Evolutionary conservation across 176 grass and related monocot species (phyloP).

Genomic region (Phoenix roebelenii): DNA sequence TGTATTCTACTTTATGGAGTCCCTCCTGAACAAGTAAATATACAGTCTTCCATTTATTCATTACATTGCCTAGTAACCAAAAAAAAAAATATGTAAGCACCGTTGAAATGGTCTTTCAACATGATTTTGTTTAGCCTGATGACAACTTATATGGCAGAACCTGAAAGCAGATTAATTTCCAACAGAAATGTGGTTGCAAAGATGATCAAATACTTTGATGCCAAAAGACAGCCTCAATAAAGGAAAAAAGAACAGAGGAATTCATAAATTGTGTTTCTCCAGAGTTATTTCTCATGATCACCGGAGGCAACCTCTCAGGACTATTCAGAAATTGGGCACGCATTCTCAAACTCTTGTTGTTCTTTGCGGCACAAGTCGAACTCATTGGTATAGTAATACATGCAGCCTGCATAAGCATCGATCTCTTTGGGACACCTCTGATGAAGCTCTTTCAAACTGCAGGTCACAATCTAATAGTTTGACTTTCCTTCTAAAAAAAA

Average conservation of each 20-base stretch:
- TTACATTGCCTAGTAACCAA: no score
- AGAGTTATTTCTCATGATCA: constrained; percentile 52
- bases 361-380: constrained; percentile 5
- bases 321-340: not conserved
- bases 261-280: constrained; percentile 41
- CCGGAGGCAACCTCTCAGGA: not conserved
- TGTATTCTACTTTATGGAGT: no score
- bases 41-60: no score
- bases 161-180: no score
- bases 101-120: no score
- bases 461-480: not conserved
- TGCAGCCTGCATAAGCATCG: constrained; percentile 11
- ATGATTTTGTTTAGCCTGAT: no score
- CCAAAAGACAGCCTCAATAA: constrained; percentile 28
- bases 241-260: constrained; percentile 37
- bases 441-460: constrained; percentile 2
- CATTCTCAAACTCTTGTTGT: constrained; percentile 1
- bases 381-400: constrained; percentile 11
- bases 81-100: no score
- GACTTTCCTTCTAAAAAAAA: no score
- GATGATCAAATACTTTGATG: constrained; percentile 16
- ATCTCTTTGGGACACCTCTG: constrained; percentile 3
- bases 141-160: no score
- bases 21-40: no score
- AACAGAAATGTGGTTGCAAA: no score